Evolutionary conservation across 164 flowering plant species (phyloP).

Genomic region (Cinnamomum micranthum): DNA sequence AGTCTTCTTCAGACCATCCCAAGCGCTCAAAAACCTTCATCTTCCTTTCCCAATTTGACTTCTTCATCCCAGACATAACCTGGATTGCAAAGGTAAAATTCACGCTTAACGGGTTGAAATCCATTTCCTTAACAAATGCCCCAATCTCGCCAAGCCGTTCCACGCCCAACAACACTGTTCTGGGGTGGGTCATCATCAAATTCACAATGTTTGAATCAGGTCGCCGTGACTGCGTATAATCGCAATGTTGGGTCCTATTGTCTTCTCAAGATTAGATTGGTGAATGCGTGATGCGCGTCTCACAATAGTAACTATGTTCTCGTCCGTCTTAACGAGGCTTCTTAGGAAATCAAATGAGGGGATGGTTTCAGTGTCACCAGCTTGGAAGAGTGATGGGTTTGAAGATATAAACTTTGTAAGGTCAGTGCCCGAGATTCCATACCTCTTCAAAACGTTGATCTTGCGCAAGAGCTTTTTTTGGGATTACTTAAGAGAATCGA

Average conservation of each 20-base stretch:
- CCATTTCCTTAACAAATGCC: background rate
- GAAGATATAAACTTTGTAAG: background rate
- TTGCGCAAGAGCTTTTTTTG: conserved; percentile 5
- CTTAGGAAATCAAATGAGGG: background rate
- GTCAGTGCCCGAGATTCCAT: conserved; percentile 5
- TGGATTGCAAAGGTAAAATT: background rate
- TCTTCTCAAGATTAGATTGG: background rate
- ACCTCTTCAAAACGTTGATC: conserved; percentile 3
- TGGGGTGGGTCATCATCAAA: background rate
- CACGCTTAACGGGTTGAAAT: background rate
- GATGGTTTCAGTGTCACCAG: background rate
- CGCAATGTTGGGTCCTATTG: background rate
- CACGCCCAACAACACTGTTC: background rate
- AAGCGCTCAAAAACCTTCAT: conserved; percentile 1
- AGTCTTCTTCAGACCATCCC: conserved; percentile 3
- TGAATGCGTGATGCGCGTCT: background rate
- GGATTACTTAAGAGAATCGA: background rate
- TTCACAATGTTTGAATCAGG: background rate
- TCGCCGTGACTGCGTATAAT: background rate
- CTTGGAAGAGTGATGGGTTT: background rate
- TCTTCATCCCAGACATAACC: background rate
- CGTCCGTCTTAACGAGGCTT: background rate
- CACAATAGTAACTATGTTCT: background rate
- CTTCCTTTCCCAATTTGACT: background rate
- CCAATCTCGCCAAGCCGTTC: conserved; percentile 7